These are phyloP conservation scores for Candida pini DNA, from an alignment of 805 yeast species.

Conservation along the genomic window DNA sequence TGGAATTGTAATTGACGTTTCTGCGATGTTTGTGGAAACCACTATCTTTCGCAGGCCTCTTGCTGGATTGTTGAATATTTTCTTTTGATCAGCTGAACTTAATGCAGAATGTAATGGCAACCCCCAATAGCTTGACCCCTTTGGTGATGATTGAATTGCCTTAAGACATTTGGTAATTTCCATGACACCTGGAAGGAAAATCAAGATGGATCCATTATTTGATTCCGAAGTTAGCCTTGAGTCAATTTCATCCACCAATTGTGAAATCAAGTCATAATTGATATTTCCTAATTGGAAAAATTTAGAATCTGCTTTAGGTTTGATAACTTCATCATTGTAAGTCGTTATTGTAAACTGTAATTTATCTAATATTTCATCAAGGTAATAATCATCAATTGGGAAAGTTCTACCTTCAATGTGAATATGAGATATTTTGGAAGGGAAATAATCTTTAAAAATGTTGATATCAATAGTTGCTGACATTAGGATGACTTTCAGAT, in stretches of 20 bases:
- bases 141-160: constrained; percentile 17
- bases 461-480: constrained; percentile 85
- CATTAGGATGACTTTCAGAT: constrained; percentile 74
- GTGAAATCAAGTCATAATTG: constrained; percentile 66
- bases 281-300: constrained; percentile 64
- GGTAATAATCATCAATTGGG: constrained; percentile 74
- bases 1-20: constrained; percentile 93
- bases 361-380: constrained; percentile 57
- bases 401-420: constrained; percentile 93
- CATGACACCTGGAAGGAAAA: constrained; percentile 86
- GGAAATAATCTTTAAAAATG: constrained; percentile 64
- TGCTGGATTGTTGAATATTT: constrained; percentile 59
- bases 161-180: constrained; percentile 69
- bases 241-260: constrained; percentile 51
- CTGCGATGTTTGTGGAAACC: constrained; percentile 91
- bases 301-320: constrained; percentile 59
- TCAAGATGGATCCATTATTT: constrained; percentile 67
- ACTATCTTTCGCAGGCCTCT: constrained; percentile 65
- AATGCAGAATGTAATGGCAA: constrained; percentile 89
- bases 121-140: constrained; percentile 29
- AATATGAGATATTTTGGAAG: constrained; percentile 46
- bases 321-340: constrained; percentile 31
- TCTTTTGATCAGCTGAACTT: constrained; percentile 73
- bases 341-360: constrained; percentile 50
- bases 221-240: constrained; percentile 33